phyloP scores from a whole-genome alignment of 257 asterid species.

The Petunia secreta region DNA sequence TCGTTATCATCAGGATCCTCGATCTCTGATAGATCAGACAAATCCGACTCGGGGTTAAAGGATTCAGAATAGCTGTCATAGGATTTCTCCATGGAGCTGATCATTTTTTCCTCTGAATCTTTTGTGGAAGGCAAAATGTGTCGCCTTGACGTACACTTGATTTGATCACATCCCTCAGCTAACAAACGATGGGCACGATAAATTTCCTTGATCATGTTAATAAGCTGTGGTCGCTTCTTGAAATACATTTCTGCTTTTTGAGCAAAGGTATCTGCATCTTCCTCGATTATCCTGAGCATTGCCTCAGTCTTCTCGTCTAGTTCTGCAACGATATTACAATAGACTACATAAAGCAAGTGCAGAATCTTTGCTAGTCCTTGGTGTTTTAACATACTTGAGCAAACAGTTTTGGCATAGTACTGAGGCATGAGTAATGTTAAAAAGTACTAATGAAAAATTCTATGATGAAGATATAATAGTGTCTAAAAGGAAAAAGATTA shows the following conservation, averaged over 20 bases:
- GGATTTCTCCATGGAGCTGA: slow-evolving; percentile 51
- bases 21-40: slow-evolving; percentile 63
- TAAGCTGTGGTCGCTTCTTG: slow-evolving; percentile 82
- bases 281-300: slow-evolving; percentile 71
- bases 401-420: neutral
- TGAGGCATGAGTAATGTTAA: neutral
- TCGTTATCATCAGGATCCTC: slow-evolving; percentile 77
- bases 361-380: neutral
- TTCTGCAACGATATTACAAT: slow-evolving; percentile 40
- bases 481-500: no score
- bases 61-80: slow-evolving; percentile 86
- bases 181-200: slow-evolving; percentile 70
- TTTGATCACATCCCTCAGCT: slow-evolving; percentile 72
- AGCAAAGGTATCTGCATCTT: slow-evolving; percentile 86
- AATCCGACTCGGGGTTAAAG: slow-evolving; percentile 50
- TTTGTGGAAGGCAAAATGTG: slow-evolving; percentile 51
- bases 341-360: neutral
- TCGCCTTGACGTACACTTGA: slow-evolving; percentile 51
- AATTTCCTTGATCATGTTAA: slow-evolving; percentile 75
- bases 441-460: neutral
- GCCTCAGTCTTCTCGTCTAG: slow-evolving; percentile 63
- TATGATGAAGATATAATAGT: no score
- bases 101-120: slow-evolving; percentile 47
- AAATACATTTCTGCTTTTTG: slow-evolving; percentile 89
- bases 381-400: neutral